These are phyloP conservation scores for Pleurotus tuber-regium DNA, from an alignment of 768 basidiomycete species.

Conservation along the genomic window DNA sequence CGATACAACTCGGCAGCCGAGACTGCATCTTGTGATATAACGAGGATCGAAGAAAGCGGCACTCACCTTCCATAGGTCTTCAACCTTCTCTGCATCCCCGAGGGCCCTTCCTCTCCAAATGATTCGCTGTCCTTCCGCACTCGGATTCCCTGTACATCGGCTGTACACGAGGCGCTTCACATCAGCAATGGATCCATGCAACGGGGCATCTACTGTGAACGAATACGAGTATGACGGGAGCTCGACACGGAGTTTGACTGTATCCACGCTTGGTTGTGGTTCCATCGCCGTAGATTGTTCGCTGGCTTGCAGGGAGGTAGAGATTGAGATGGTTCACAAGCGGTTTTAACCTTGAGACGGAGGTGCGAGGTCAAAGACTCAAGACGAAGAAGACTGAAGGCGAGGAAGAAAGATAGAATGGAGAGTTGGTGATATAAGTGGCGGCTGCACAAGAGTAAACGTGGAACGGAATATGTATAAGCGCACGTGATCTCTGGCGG, in stretches of 20 bases:
- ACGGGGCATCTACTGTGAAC: conserved; percentile 52
- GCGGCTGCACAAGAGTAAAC: background rate
- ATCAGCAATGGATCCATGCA: conserved; percentile 50
- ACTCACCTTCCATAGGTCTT: conserved; percentile 71
- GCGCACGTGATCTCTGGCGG: no score
- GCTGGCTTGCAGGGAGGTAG: no score
- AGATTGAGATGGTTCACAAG: no score
- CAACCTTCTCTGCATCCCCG: conserved; percentile 60
- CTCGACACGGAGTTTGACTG: conserved; percentile 62
- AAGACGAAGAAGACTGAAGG: background rate
- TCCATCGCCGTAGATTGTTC: no score
- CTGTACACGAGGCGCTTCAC: conserved; percentile 66
- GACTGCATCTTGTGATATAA: no score
- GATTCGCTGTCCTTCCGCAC: conserved; percentile 68
- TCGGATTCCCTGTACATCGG: conserved; percentile 62
- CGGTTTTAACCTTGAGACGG: no score
- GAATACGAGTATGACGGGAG: conserved; percentile 74
- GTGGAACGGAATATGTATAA: background rate
- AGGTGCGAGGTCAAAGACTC: no score
- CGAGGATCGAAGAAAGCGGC: no score
- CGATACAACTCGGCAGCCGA: no score
- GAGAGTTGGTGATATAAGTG: background rate
- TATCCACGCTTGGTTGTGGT: conserved; percentile 15
- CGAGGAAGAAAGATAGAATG: background rate
- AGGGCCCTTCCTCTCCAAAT: conserved; percentile 74